These are phyloP conservation scores for Leishmania tropica DNA, from an alignment of 208 protist species.

Conservation along the genomic window DNA sequence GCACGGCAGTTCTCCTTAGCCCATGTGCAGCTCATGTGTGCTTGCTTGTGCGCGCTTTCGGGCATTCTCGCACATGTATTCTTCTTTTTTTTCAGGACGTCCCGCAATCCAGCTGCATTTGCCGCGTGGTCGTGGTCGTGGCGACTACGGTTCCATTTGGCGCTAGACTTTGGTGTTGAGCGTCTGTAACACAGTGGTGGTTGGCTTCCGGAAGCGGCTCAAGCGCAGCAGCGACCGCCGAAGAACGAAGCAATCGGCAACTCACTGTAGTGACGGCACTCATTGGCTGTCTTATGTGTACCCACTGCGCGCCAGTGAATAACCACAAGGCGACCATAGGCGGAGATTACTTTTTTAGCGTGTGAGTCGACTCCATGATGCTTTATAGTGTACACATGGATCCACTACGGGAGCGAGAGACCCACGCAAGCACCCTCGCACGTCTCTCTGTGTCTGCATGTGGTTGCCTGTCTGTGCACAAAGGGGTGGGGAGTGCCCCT, in stretches of 20 bases:
- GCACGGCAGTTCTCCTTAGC: not conserved
- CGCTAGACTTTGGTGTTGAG: not conserved
- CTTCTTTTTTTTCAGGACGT: not conserved
- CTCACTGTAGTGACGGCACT: not conserved
- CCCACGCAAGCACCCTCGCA: not conserved
- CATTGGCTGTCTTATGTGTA: not conserved
- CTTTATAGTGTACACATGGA: not conserved
- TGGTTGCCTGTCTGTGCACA: not conserved
- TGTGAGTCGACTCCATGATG: too few relatives aligned
- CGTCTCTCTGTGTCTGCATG: not conserved
- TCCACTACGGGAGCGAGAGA: not conserved
- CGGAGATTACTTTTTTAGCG: not conserved
- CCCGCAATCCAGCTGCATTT: not conserved
- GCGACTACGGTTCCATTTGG: not conserved
- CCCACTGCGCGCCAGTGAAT: not conserved
- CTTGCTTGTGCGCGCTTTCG: not conserved
- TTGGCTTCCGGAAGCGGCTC: not conserved
- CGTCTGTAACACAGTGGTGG: not conserved
- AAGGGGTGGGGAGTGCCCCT: not conserved
- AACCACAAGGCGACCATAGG: not conserved
- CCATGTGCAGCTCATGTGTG: too few relatives aligned
- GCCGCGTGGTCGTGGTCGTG: not conserved
- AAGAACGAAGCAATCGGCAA: not conserved
- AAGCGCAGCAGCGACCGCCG: not conserved
- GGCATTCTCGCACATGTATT: not conserved